phyloP scores from a whole-genome alignment of 164 flowering plant genomes.

The Aristolochia californica region DNA sequence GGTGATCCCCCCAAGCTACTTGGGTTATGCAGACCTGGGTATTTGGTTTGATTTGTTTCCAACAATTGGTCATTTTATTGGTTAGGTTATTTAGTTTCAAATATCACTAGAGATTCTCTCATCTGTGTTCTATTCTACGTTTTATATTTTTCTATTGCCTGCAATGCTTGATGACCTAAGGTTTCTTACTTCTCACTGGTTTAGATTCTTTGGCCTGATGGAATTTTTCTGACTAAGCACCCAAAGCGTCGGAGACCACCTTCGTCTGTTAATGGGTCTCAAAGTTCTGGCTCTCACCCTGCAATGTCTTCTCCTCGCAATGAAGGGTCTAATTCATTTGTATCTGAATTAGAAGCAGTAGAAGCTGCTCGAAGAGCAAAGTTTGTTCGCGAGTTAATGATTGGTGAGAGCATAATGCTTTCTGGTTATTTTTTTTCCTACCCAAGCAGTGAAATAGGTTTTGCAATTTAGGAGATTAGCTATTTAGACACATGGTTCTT shows the following conservation, averaged over 20 bases:
- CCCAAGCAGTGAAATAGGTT: too few relatives aligned
- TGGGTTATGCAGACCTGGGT: background rate
- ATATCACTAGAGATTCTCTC: too few relatives aligned
- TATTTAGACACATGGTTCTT: too few relatives aligned
- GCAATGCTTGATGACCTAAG: too few relatives aligned
- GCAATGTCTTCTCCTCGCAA: constrained; percentile 31
- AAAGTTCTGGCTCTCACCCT: constrained; percentile 7
- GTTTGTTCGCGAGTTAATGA: constrained; percentile 81
- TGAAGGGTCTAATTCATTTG: constrained; percentile 11
- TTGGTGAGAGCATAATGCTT: constrained; percentile 38
- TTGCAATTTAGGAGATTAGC: background rate
- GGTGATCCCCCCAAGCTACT: constrained; percentile 27
- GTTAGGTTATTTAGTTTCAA: too few relatives aligned
- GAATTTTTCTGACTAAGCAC: constrained; percentile 91
- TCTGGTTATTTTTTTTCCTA: too few relatives aligned
- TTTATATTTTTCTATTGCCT: too few relatives aligned
- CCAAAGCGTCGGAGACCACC: constrained; percentile 63
- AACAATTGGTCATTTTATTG: too few relatives aligned
- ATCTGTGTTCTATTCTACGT: too few relatives aligned
- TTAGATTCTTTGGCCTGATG: constrained; percentile 99
- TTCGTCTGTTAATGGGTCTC: constrained; percentile 18
- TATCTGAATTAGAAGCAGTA: constrained; percentile 44
- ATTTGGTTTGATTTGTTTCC: too few relatives aligned
- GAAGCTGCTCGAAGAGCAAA: constrained; percentile 81
- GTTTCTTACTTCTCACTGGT: background rate